Evolutionary conservation across 2,329 filamentous ascomycete species (phyloP).

Genomic region (Juglanconis juglandina): DNA sequence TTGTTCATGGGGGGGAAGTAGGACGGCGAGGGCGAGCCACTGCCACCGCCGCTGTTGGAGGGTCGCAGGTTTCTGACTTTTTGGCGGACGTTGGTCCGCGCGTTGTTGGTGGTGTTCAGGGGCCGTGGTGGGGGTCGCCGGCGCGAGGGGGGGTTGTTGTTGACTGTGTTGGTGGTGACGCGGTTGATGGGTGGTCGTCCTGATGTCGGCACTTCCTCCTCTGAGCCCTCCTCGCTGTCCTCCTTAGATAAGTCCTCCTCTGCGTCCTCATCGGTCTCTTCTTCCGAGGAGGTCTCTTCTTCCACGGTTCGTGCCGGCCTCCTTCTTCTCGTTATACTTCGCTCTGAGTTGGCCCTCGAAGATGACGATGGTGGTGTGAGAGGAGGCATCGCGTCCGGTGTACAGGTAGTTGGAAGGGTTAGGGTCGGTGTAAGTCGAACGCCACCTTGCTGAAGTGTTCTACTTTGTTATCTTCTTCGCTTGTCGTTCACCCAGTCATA

Average conservation of each 20-base stretch:
- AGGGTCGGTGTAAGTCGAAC: constrained; percentile 2
- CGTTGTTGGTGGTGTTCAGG: neutral
- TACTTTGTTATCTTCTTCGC: neutral
- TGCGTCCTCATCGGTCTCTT: neutral
- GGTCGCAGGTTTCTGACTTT: neutral
- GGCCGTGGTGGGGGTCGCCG: neutral
- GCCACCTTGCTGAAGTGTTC: neutral
- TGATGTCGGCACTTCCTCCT: neutral
- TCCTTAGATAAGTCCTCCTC: neutral
- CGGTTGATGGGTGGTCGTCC: neutral
- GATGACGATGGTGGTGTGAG: constrained; percentile 12
- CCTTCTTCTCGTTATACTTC: constrained; percentile 3
- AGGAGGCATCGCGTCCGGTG: neutral
- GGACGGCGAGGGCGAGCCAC: neutral
- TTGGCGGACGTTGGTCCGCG: neutral
- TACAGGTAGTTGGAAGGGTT: neutral
- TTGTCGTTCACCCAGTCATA: neutral
- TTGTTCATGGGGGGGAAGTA: neutral
- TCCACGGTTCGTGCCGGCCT: neutral
- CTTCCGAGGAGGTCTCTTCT: neutral
- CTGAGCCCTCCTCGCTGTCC: neutral
- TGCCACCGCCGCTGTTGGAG: neutral
- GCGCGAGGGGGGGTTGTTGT: neutral
- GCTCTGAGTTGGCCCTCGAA: neutral
- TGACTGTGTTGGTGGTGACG: neutral